A percentile compares a stretch with the other conserved stretches of the same genome.
These are phyloP conservation scores for Mycena capillaripes DNA, from an alignment of 768 basidiomycete species.

Conservation along the genomic window DNA sequence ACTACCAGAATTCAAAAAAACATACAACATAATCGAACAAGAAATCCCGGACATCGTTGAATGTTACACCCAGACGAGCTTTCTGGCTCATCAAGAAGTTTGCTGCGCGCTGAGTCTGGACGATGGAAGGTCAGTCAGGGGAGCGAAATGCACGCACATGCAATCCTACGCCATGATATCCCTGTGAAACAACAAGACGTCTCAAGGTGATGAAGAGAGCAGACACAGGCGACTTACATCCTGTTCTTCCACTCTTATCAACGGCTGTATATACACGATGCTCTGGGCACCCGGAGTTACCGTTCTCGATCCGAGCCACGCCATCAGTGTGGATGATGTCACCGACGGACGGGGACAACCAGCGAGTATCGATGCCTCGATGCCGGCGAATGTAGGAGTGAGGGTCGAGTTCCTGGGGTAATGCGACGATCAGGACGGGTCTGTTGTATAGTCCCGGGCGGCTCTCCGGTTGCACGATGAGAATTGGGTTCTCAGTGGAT, in stretches of 20 bases:
- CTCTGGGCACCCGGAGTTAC: not conserved
- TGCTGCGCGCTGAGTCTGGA: conserved; percentile 3
- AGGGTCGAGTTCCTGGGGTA: not conserved
- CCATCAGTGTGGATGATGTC: not conserved
- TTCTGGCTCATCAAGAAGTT: conserved; percentile 16
- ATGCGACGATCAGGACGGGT: conserved; percentile 2
- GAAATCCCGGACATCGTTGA: no score
- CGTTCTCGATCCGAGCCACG: not conserved
- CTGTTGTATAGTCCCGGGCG: conserved; percentile 10
- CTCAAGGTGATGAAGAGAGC: not conserved
- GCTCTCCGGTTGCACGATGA: conserved; percentile 12
- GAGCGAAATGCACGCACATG: not conserved
- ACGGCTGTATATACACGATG: conserved; percentile 4
- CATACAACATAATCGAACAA: no score
- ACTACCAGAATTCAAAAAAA: no score
- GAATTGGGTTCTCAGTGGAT: not conserved
- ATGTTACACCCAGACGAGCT: conserved; percentile 1
- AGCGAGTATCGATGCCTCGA: not conserved
- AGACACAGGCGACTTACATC: conserved; percentile 5
- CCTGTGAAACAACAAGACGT: not conserved
- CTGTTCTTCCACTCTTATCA: conserved; percentile 8
- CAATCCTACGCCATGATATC: conserved; percentile 1
- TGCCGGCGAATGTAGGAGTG: not conserved
- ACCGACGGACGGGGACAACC: not conserved
- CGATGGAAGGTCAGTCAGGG: not conserved